phyloP scores from a whole-genome alignment of 148 eudicot species.

The Rhododendron vialii region DNA sequence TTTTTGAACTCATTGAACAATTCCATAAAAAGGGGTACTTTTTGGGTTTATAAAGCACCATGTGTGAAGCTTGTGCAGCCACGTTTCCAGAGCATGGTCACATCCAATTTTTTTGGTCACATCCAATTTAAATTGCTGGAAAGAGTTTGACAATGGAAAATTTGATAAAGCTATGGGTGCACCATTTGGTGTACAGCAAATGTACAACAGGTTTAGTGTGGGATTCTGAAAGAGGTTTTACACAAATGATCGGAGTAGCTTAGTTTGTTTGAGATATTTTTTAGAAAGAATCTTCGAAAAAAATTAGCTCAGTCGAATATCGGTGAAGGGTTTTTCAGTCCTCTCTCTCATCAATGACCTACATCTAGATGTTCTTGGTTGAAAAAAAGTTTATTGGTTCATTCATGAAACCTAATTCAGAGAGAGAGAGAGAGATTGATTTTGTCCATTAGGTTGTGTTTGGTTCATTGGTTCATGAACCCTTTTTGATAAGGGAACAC shows the following conservation, averaged over 20 bases:
- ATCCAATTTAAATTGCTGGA: neutral
- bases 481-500: neutral
- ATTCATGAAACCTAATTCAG: no score
- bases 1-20: neutral
- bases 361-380: neutral
- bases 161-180: no score
- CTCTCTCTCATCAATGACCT: neutral
- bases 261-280: no score
- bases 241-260: no score
- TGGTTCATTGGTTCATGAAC: neutral
- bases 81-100: slow-evolving; percentile 1
- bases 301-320: no score
- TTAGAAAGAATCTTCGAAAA: no score
- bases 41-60: neutral
- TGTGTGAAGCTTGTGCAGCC: neutral
- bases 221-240: no score
- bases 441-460: no score
- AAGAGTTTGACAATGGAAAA: neutral
- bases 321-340: neutral
- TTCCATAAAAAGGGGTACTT: neutral
- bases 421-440: no score
- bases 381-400: neutral
- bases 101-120: neutral
- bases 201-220: no score
- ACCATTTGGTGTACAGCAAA: no score